Conservation (phyloP, 139 green algal genomes). For the Closterium sp. region DNA sequence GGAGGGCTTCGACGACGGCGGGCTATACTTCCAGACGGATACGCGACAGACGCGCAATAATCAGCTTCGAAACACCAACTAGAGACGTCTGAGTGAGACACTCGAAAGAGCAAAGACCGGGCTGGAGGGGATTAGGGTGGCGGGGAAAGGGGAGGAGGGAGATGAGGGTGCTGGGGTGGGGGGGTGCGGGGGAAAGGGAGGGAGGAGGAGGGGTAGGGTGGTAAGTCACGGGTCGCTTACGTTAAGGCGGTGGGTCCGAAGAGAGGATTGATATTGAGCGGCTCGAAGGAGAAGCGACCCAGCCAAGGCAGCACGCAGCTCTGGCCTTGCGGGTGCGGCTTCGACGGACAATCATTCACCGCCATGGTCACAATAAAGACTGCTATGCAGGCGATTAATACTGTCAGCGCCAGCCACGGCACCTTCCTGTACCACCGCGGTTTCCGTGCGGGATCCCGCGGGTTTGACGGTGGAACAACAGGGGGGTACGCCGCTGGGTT, state of each 20-base stretch:
- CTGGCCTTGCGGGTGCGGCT: not conserved
- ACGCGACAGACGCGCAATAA: too few relatives aligned
- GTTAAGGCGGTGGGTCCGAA: conserved; percentile 34
- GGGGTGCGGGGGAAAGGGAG: not conserved
- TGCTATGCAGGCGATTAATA: conserved; percentile 19
- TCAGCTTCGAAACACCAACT: not conserved
- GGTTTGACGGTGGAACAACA: not conserved
- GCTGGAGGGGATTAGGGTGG: not conserved
- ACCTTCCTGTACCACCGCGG: not conserved
- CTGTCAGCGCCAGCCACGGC: not conserved
- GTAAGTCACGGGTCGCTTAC: conserved; percentile 10
- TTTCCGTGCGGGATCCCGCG: not conserved
- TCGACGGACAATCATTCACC: conserved; percentile 36
- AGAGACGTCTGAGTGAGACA: not conserved
- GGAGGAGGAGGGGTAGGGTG: not conserved
- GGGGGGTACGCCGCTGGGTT: not conserved
- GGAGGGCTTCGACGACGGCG: not conserved
- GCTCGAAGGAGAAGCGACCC: conserved; percentile 39
- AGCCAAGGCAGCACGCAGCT: conserved; percentile 34
- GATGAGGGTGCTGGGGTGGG: not conserved
- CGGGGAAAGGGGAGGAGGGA: not conserved
- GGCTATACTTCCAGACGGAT: too few relatives aligned
- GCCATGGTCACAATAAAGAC: conserved; percentile 44
- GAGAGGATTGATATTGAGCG: conserved; percentile 32
- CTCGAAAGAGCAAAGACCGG: not conserved